Evolutionary conservation across 1,284 basidiomycete genomes (phyloP).

Genomic region (Leccinum pachyderme): DNA sequence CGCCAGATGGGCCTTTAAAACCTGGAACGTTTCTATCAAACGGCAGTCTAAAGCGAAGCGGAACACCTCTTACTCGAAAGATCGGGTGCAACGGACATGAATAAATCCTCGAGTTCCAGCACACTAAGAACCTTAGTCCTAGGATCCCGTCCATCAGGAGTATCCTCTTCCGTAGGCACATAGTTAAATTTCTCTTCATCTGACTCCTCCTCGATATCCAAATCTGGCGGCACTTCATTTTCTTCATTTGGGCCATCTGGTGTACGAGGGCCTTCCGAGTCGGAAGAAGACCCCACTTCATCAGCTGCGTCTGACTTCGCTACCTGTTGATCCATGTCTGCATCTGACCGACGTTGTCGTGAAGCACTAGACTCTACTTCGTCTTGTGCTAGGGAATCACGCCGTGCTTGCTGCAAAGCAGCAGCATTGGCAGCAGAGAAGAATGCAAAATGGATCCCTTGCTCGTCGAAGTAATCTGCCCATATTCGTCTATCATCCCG

Average conservation of each 20-base stretch:
- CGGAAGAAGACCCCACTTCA: conserved; percentile 26
- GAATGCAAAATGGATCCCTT: conserved; percentile 86
- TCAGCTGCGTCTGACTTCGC: neutral
- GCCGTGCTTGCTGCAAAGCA: conserved; percentile 64
- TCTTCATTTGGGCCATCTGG: conserved; percentile 25
- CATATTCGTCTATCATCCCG: conserved; percentile 63
- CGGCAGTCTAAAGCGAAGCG: neutral
- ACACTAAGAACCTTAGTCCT: conserved; percentile 85
- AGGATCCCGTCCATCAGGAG: conserved; percentile 55
- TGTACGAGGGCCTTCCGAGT: conserved; percentile 27
- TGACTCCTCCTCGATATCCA: conserved; percentile 32
- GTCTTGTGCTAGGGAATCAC: conserved; percentile 39
- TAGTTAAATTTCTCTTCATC: conserved; percentile 40
- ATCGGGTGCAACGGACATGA: conserved; percentile 75
- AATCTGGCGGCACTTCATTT: conserved; percentile 29
- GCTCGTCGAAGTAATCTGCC: conserved; percentile 92
- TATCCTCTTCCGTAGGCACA: conserved; percentile 52
- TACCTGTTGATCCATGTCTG: neutral
- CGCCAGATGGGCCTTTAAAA: conserved; percentile 64
- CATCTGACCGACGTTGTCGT: conserved; percentile 2
- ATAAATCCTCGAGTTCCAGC: conserved; percentile 87
- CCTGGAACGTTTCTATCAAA: conserved; percentile 40
- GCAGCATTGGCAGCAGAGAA: conserved; percentile 93
- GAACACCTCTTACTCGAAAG: conserved; percentile 53
- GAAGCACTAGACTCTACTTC: conserved; percentile 14